Conservation (phyloP, 1,284 basidiomycete species). For the Moesziomyces sp. region DNA sequence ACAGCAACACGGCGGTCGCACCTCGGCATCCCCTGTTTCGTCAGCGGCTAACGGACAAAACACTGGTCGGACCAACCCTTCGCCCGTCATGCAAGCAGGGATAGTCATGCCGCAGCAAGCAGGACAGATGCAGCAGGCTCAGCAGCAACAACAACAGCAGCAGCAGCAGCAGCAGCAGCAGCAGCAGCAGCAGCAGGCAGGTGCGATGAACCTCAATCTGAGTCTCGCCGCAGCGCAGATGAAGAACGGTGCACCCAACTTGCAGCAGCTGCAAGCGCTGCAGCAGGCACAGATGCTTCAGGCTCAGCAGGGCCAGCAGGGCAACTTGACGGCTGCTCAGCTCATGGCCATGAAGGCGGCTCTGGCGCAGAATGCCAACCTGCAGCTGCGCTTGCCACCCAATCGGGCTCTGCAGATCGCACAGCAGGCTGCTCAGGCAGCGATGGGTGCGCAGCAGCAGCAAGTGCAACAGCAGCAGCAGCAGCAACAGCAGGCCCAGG, state of each 20-base stretch:
- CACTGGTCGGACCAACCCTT: slow-evolving; percentile 36
- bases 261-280: slow-evolving; percentile 40
- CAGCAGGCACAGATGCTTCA: slow-evolving; percentile 47
- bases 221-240: slow-evolving; percentile 43
- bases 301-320: slow-evolving; percentile 14
- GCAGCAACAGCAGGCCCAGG: slow-evolving; percentile 28
- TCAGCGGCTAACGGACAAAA: slow-evolving; percentile 45
- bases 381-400: slow-evolving; percentile 53
- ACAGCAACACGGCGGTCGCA: slow-evolving; percentile 40
- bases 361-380: slow-evolving; percentile 47
- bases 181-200: slow-evolving; percentile 15
- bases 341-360: slow-evolving; percentile 59
- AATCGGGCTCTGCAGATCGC: slow-evolving; percentile 54
- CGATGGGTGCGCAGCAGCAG: slow-evolving; percentile 33
- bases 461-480: slow-evolving; percentile 23
- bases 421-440: slow-evolving; percentile 51
- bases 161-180: slow-evolving; percentile 21
- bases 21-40: slow-evolving; percentile 42
- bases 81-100: slow-evolving; percentile 48
- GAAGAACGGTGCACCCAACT: slow-evolving; percentile 31
- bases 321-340: slow-evolving; percentile 43
- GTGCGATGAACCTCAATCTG: slow-evolving; percentile 34
- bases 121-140: slow-evolving; percentile 16
- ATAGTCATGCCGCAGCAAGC: slow-evolving; percentile 36
- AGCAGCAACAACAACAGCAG: slow-evolving; percentile 15